Percentiles rank a stretch among this genome's conserved stretches.
These are phyloP conservation scores for Aspergillus sclerotiicarbonarius DNA, from an alignment of 495 filamentous ascomycete genomes.

Conservation along the genomic window DNA sequence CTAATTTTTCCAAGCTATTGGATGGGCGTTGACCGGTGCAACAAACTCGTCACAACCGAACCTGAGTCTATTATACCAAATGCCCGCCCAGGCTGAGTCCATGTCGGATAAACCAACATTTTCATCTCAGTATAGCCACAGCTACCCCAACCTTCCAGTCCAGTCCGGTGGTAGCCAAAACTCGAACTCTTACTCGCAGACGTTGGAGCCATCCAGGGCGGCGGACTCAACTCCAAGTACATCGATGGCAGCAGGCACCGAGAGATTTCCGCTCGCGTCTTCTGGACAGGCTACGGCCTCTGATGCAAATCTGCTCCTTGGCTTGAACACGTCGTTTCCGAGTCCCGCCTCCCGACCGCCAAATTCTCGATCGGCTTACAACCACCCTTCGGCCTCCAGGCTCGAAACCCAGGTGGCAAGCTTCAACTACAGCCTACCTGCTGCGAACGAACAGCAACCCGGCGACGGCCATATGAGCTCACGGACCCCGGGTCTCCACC, in stretches of 20 bases:
- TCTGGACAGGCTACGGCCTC: conserved; percentile 19
- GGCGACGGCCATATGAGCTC: conserved; percentile 38
- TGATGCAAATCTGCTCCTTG: conserved; percentile 29
- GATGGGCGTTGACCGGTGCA: conserved; percentile 76
- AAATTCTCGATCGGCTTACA: conserved; percentile 43
- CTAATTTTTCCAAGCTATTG: conserved; percentile 51
- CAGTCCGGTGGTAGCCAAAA: conserved; percentile 21
- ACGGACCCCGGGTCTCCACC: conserved; percentile 31
- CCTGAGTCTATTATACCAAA: conserved; percentile 70
- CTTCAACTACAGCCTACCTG: conserved; percentile 29
- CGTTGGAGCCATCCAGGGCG: conserved; percentile 16
- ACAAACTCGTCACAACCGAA: conserved; percentile 80
- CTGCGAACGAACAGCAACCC: conserved; percentile 35
- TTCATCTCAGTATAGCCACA: conserved; percentile 37
- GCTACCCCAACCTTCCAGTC: conserved; percentile 27
- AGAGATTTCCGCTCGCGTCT: conserved; percentile 25
- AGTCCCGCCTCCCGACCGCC: conserved; percentile 26
- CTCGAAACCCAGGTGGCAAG: conserved; percentile 21
- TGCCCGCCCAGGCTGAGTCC: conserved; percentile 30
- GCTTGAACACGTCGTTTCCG: conserved; percentile 31
- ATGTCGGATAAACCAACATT: conserved; percentile 22
- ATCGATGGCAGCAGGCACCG: conserved; percentile 16
- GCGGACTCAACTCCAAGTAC: conserved; percentile 19
- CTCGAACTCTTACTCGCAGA: conserved; percentile 25
- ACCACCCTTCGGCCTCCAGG: conserved; percentile 34